Conservation (phyloP, 176 grass and related monocot genomes). For the Aegilops umbellulata region DNA sequence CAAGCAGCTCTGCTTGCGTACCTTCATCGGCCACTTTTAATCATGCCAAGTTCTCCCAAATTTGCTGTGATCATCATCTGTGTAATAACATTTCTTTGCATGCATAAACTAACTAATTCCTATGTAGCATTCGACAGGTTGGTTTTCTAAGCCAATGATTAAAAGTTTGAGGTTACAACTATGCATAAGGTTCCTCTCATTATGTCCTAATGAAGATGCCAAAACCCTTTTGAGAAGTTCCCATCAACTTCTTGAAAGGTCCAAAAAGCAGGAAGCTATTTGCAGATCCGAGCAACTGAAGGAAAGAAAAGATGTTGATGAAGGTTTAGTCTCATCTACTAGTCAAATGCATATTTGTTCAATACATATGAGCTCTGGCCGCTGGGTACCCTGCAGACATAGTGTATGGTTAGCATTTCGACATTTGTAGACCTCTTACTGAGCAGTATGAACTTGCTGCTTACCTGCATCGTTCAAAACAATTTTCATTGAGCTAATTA, state of each 20-base stretch:
- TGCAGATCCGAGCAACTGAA: conserved; percentile 48
- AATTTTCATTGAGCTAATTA: conserved; percentile 2
- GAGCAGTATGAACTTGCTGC: conserved; percentile 2
- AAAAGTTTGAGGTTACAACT: conserved; percentile 73
- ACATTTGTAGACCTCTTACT: background rate
- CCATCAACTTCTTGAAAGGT: conserved; percentile 62
- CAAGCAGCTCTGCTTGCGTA: background rate
- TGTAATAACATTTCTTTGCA: background rate
- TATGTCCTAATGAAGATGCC: conserved; percentile 50
- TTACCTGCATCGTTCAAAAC: background rate
- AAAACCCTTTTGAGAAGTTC: conserved; percentile 51
- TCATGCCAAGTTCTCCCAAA: background rate
- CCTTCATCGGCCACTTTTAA: background rate
- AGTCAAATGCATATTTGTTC: background rate
- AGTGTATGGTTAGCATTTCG: background rate
- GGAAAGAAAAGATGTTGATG: conserved; percentile 45
- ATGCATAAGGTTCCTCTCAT: conserved; percentile 67
- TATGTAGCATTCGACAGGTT: conserved; percentile 69
- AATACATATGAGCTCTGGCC: background rate
- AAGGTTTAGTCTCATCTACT: conserved; percentile 39
- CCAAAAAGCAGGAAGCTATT: conserved; percentile 67
- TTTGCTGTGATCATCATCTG: conserved; percentile 9
- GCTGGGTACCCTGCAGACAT: conserved; percentile 11
- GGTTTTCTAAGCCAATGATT: conserved; percentile 77
- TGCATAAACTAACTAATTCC: conserved; percentile 41